Evolutionary conservation across 2,329 filamentous ascomycete species (phyloP), one percentile per base, ranked within the genome.

Genomic region (Colletotrichum tropicale): DNA sequence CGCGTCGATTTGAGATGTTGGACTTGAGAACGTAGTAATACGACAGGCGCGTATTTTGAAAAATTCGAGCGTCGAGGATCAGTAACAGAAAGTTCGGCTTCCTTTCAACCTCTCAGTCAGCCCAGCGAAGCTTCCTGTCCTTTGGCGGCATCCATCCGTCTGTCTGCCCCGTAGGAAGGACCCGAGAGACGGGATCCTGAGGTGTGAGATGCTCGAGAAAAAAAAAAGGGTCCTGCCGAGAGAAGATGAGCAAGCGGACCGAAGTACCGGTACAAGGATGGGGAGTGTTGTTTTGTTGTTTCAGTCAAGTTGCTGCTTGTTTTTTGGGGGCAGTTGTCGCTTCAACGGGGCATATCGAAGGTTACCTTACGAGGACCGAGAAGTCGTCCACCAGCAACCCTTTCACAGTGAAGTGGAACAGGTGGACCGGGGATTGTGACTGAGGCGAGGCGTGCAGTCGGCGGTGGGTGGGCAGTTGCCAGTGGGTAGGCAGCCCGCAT

Each of bases 191-290:
- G 24, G 66, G 52, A 43, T 26, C 21, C 32, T 32, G 52, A 58
- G 52, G 66, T 32, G 48, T 68, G 4, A 4, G 52, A 68, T 60
- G 32, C 21, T 52, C 32, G 34, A 24, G n/a, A 43, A 52, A 21
- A 32, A 43, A 28, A 43, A 28, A 43, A 32, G 32, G 71, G 32
- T 65, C 43, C 52, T 61, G 26, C 34, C 52, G 32, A 28, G 43
- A 7, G n/a, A 48, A 48, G 43, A 48, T 21, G 26, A 72, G 56
- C 56, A 73, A 58, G 70, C 24, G 70, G 18, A 18, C 56, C 48
- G 62, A 65, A 69, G 65, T 76, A 26, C 58, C 65, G 70, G 30
- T 34, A 60, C 74, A 56, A 24, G 70, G 74, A 68, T 76, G 70
- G 34, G 34, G 21, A 48, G 21, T 76, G 28, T 64, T 75, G 26